These are phyloP conservation scores for Lentinula lateritia DNA, from an alignment of 768 basidiomycete genomes.

Conservation along the genomic window DNA sequence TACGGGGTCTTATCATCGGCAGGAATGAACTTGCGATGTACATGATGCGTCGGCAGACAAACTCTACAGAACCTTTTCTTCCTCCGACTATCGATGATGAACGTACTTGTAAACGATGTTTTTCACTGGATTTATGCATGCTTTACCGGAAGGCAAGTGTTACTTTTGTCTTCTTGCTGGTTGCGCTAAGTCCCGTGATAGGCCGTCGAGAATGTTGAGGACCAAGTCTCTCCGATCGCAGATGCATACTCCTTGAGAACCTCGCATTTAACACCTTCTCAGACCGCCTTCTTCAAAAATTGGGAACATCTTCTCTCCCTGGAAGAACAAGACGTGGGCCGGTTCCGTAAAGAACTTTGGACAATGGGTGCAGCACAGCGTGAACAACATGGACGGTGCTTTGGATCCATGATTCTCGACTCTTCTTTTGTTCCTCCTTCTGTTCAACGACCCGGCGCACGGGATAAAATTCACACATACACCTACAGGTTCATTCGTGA, in stretches of 20 bases:
- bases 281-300: slow-evolving; percentile 75
- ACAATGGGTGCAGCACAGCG: slow-evolving; percentile 78
- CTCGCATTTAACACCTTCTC: slow-evolving; percentile 63
- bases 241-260: slow-evolving; percentile 77
- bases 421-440: slow-evolving; percentile 7
- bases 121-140: slow-evolving; percentile 83
- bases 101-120: slow-evolving; percentile 76
- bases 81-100: slow-evolving; percentile 86
- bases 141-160: slow-evolving; percentile 76
- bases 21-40: slow-evolving; percentile 84
- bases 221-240: slow-evolving; percentile 47
- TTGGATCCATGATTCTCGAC: slow-evolving; percentile 73
- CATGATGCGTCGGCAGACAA: slow-evolving; percentile 47
- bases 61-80: slow-evolving; percentile 50
- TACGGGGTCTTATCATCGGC: slow-evolving; percentile 73
- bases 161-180: not conserved
- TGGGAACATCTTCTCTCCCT: slow-evolving; percentile 84
- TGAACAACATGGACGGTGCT: slow-evolving; percentile 79
- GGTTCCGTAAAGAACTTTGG: slow-evolving; percentile 92
- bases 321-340: slow-evolving; percentile 83
- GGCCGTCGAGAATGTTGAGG: slow-evolving; percentile 65
- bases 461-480: slow-evolving; percentile 63
- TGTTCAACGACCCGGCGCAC: not conserved
- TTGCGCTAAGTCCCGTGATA: slow-evolving; percentile 15
- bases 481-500: slow-evolving; percentile 67